phyloP scores from a whole-genome alignment of 352 stramenopile species.

The Thalassiosira livingstoniorum region DNA sequence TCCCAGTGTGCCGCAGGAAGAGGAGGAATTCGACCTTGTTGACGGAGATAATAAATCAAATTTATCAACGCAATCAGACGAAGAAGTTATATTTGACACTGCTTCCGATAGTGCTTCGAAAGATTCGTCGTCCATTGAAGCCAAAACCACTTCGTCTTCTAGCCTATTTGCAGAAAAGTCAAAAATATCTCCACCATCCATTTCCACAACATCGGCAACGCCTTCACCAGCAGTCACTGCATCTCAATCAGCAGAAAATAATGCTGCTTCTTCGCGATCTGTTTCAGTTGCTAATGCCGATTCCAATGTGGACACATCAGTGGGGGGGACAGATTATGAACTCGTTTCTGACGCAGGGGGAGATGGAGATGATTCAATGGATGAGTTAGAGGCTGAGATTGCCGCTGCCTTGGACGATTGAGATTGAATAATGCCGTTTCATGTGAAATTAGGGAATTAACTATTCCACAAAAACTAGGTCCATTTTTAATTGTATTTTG shows the following conservation, averaged over 20 bases:
- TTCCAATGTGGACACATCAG: constrained; percentile 22
- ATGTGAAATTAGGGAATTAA: too few relatives aligned
- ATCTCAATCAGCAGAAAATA: background rate
- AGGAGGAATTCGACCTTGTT: constrained; percentile 37
- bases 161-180: background rate
- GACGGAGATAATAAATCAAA: background rate
- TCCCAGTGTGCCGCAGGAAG: background rate
- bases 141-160: background rate
- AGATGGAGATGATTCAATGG: constrained; percentile 47
- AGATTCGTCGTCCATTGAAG: background rate
- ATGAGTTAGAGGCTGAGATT: constrained; percentile 70
- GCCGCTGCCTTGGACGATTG: constrained; percentile 63
- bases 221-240: background rate
- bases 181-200: background rate
- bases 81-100: constrained; percentile 51
- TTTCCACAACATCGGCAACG: background rate
- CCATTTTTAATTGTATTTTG: too few relatives aligned
- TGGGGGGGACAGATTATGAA: constrained; percentile 46
- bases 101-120: background rate
- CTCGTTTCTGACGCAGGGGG: constrained; percentile 35
- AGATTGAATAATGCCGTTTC: too few relatives aligned
- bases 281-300: constrained; percentile 7
- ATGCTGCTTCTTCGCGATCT: constrained; percentile 18
- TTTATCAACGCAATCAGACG: constrained; percentile 18
- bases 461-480: too few relatives aligned